These are phyloP conservation scores for Ogataea henricii DNA, from an alignment of 805 yeast species.

Conservation along the genomic window DNA sequence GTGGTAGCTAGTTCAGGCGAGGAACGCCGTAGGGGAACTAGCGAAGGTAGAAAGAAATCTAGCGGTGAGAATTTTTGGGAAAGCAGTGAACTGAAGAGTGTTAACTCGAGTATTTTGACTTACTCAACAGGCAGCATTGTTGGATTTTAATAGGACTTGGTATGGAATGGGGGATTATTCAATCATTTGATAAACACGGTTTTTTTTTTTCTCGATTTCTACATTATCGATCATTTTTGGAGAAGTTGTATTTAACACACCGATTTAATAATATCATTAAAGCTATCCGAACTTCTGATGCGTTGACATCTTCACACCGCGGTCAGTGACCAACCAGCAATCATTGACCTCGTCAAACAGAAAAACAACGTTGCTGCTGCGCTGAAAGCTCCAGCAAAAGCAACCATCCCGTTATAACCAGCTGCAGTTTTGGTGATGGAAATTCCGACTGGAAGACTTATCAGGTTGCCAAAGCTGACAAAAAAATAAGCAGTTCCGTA, in stretches of 20 bases:
- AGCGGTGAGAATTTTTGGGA: constrained; percentile 29
- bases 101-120: constrained; percentile 28
- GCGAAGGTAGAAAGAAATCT: constrained; percentile 4
- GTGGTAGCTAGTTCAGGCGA: constrained; percentile 4
- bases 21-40: constrained; percentile 3
- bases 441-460: constrained; percentile 49
- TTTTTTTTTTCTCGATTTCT: neutral
- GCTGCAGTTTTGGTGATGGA: constrained; percentile 32
- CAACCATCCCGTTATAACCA: constrained; percentile 35
- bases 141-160: constrained; percentile 26
- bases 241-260: neutral
- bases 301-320: neutral
- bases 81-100: constrained; percentile 22
- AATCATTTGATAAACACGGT: neutral
- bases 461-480: constrained; percentile 44
- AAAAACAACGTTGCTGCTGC: constrained; percentile 26
- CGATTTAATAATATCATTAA: too few relatives aligned
- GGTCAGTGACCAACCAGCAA: constrained; percentile 26
- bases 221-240: neutral
- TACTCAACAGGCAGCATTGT: constrained; percentile 31
- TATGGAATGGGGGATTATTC: neutral
- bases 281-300: too few relatives aligned
- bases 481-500: constrained; percentile 68
- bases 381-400: constrained; percentile 35
- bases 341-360: constrained; percentile 20